phyloP scores from a whole-genome alignment of 139 green algal genomes.

The Tetradesmus lagerheimii region DNA sequence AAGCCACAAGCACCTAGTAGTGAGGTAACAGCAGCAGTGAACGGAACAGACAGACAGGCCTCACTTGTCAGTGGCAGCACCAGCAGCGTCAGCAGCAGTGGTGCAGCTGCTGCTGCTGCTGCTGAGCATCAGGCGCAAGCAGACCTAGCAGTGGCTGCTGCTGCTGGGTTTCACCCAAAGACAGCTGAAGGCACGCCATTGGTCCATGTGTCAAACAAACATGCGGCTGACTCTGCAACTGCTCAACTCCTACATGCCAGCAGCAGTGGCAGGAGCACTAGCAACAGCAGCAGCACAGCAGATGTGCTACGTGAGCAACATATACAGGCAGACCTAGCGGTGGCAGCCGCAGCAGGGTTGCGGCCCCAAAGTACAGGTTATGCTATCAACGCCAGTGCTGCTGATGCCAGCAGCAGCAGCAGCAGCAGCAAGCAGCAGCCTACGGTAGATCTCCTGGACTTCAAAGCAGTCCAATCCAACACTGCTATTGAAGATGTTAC shows the following conservation, averaged over 20 bases:
- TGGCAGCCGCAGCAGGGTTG: constrained; percentile 11
- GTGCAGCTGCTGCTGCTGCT: not conserved
- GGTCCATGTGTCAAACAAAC: not conserved
- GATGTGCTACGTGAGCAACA: not conserved
- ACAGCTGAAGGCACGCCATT: too few species aligned
- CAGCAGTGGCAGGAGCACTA: not conserved
- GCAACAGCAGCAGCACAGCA: not conserved
- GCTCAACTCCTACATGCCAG: not conserved
- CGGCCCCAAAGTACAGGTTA: not conserved
- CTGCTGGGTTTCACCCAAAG: not conserved
- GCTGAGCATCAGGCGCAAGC: constrained; percentile 3
- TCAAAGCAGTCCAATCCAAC: not conserved
- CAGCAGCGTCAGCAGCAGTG: not conserved
- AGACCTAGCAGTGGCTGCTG: constrained; percentile 2
- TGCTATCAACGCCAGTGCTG: not conserved
- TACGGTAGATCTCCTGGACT: not conserved
- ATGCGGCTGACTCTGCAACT: not conserved
- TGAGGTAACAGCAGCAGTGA: not conserved
- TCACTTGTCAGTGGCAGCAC: not conserved
- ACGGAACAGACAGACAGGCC: not conserved
- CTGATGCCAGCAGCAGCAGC: constrained; percentile 3
- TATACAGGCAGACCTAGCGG: not conserved
- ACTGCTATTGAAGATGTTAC: not conserved
- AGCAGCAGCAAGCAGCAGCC: constrained; percentile 13
- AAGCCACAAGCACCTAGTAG: not conserved